Evolutionary conservation across 163 green algal genomes (phyloP), one percentile per base, ranked within the genome.

Genomic region (Scenedesmus sp.): DNA sequence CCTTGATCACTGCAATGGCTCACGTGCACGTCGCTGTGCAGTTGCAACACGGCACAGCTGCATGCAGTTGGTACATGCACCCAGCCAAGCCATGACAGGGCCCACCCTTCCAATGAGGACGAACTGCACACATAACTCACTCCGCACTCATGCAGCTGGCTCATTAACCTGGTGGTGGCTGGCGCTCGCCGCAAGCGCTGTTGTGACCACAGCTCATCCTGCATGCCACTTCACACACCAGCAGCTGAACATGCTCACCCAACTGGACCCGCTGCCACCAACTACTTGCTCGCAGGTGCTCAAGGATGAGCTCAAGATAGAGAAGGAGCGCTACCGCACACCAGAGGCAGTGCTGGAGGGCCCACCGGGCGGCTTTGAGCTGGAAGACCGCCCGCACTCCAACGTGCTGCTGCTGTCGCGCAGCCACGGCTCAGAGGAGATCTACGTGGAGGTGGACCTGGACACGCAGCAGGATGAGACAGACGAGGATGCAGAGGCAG

Each of bases 241-340:
- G 64, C 64, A 20, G 3, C 12, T 23, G 10, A 18, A 13, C 64
- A 5, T 3, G 20, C 64, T 20, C 12, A 73, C 64, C 12, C 10
- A 23, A 13, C 64, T 20, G 12, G 88, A 88, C 10, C 77, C 64
- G 10, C 18, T 73, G 66, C 1, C 70, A 52, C 18, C 86, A 73
- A 59, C 84, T 91, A 18, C 46, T 94, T 34, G 60, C 8, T 20
- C 23, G 70, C 70, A 79, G 70, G 93, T 95, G 34, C 83, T 95
- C 0, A 92, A 91, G 2, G 93, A 95, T 54, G 93, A 95, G 88
- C 90, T 95, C 57, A 95, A 95, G 77, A 88, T 94, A 52, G 93
- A 95, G 67, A 93, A 92, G 34, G 93, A 95, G 60, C 90, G 89
- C 18, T 95, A 95, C 79, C 92, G 93, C 82, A 91, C 86, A 46